Evolutionary conservation across 2,329 filamentous ascomycete species (phyloP).

Genomic region (Aspergillus sergii): DNA sequence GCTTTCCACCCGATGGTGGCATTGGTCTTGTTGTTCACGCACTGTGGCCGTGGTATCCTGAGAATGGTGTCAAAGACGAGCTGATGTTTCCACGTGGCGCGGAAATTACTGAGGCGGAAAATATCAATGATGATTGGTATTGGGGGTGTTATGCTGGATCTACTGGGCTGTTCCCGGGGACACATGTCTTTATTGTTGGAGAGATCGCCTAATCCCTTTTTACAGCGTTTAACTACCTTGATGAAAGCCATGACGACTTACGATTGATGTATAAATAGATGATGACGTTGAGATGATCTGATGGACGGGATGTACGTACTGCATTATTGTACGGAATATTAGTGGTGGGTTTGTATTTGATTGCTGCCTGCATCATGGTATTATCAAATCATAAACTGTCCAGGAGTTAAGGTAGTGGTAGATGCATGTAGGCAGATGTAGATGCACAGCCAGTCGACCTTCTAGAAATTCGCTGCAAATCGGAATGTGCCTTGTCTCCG

Average conservation of each 20-base stretch:
- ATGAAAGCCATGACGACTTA: background rate
- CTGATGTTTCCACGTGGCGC: constrained; percentile 81
- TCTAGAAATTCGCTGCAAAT: background rate
- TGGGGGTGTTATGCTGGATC: constrained; percentile 82
- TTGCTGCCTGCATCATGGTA: background rate
- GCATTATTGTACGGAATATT: background rate
- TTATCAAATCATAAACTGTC: background rate
- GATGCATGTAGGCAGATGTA: background rate
- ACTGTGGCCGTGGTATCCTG: constrained; percentile 78
- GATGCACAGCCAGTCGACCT: background rate
- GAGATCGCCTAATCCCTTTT: constrained; percentile 30
- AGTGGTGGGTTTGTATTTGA: background rate
- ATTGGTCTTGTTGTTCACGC: constrained; percentile 66
- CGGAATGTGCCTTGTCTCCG: background rate
- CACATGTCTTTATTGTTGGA: constrained; percentile 65
- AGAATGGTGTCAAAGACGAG: constrained; percentile 63
- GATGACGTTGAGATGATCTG: constrained; percentile 1
- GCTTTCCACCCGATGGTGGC: constrained; percentile 76
- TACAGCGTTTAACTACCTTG: too few relatives aligned
- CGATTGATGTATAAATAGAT: constrained; percentile 4
- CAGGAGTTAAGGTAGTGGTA: background rate
- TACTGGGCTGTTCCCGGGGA: constrained; percentile 77
- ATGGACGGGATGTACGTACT: background rate
- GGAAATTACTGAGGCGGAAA: constrained; percentile 79
- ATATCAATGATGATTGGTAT: constrained; percentile 90